Evolutionary conservation across 2,329 filamentous ascomycete genomes (phyloP).

Genomic region (Fusarium mundagurra): DNA sequence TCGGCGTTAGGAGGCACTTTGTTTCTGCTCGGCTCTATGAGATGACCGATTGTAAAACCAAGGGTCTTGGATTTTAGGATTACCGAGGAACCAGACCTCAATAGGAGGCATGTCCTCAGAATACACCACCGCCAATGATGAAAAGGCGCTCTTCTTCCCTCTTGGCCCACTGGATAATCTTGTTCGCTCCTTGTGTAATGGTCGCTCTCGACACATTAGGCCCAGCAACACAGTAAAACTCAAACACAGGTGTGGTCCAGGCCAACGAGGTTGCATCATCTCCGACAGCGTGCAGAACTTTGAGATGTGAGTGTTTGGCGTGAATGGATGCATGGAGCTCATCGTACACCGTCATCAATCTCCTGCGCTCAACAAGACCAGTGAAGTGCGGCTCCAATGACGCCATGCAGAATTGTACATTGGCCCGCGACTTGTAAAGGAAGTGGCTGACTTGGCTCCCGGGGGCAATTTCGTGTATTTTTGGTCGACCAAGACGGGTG

Average conservation of each 20-base stretch:
- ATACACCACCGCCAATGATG: slow-evolving; percentile 96
- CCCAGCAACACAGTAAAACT: slow-evolving; percentile 94
- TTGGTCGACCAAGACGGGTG: slow-evolving; percentile 75
- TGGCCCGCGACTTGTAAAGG: slow-evolving; percentile 91
- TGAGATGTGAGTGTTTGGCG: slow-evolving; percentile 82
- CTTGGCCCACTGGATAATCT: slow-evolving; percentile 90
- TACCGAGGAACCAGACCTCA: slow-evolving; percentile 33
- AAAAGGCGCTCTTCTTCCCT: slow-evolving; percentile 94
- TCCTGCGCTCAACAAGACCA: slow-evolving; percentile 67
- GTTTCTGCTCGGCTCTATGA: slow-evolving; percentile 22
- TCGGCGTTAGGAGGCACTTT: slow-evolving; percentile 38
- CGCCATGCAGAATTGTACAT: slow-evolving; percentile 96
- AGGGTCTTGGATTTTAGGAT: slow-evolving; percentile 33
- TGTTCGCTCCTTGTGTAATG: slow-evolving; percentile 86
- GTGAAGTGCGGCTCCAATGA: slow-evolving; percentile 76
- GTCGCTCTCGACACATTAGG: slow-evolving; percentile 71
- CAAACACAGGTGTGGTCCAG: slow-evolving; percentile 91
- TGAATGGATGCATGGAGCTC: slow-evolving; percentile 87
- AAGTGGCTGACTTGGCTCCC: slow-evolving; percentile 88
- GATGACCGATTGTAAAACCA: slow-evolving; percentile 27
- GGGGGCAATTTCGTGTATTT: slow-evolving; percentile 78
- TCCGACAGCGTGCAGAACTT: slow-evolving; percentile 82
- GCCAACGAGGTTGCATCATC: slow-evolving; percentile 83
- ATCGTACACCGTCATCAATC: slow-evolving; percentile 86
- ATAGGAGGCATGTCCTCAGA: slow-evolving; percentile 51